Percentiles rank a stretch among this genome's conserved stretches.
Evolutionary conservation across 1,284 basidiomycete genomes (phyloP).

Genomic region (Mycena citricolor): DNA sequence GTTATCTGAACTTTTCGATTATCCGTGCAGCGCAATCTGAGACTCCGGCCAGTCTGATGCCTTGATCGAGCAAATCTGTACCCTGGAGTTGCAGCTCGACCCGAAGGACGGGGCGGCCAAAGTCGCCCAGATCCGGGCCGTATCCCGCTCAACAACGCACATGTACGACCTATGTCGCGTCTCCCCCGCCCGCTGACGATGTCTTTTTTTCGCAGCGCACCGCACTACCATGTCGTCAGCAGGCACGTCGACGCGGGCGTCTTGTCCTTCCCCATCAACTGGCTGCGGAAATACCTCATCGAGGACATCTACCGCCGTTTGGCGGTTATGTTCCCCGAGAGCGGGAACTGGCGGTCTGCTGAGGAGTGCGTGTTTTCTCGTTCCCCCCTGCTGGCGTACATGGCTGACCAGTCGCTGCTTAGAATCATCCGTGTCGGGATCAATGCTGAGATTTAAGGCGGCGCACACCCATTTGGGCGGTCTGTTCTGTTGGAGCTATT

Average conservation of each 20-base stretch:
- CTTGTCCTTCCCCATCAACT: slow-evolving; percentile 39
- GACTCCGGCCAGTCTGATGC: slow-evolving; percentile 46
- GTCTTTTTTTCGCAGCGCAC: slow-evolving; percentile 46
- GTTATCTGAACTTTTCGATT: neutral
- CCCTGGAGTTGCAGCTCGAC: slow-evolving; percentile 42
- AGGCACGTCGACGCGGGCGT: slow-evolving; percentile 34
- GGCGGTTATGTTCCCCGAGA: slow-evolving; percentile 58
- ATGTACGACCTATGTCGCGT: slow-evolving; percentile 46
- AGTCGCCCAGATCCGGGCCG: slow-evolving; percentile 43
- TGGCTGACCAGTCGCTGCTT: slow-evolving; percentile 6
- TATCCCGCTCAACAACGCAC: slow-evolving; percentile 50
- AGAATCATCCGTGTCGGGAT: slow-evolving; percentile 52
- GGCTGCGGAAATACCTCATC: slow-evolving; percentile 47
- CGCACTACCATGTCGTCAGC: slow-evolving; percentile 58
- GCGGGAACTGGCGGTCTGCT: slow-evolving; percentile 52
- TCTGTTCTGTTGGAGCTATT: no score
- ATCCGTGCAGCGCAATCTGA: no score
- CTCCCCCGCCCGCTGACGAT: neutral
- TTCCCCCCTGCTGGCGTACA: neutral
- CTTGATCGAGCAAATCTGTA: slow-evolving; percentile 51
- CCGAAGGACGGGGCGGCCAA: slow-evolving; percentile 31
- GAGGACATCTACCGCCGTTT: slow-evolving; percentile 58
- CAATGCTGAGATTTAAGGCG: slow-evolving; percentile 38
- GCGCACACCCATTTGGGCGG: slow-evolving; percentile 1
- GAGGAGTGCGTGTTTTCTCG: slow-evolving; percentile 45